Evolutionary conservation across 129 eudicot species (phyloP), one percentile per base, ranked within the genome.

Genomic region (Oenanthe sinensis): DNA sequence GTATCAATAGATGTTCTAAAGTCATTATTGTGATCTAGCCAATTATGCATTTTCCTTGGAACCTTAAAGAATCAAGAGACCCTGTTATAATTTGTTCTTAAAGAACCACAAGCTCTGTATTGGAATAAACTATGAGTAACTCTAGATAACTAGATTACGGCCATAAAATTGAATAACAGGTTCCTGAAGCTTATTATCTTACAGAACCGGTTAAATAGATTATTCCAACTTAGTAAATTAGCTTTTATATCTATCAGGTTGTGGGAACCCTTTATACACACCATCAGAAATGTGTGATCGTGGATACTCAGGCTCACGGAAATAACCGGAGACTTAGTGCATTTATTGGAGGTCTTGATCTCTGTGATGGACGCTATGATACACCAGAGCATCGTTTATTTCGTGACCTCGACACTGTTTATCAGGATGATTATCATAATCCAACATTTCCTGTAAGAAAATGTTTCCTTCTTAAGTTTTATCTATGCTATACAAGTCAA

Each of bases 251-350:
- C 68, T 43, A 63, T 71, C 85, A 91, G 97, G 92, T 91, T 79
- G 94, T 91, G 45, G 97, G 97, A 79, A 91, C 94, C 46, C 82
- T 89, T 74, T 91, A 89, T 79, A 87, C 93, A 47, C 93, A 87
- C 84, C 97, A 91, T 75, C 93, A 91, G 84, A 91, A 91, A 79
- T 91, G 96, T 83, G 91, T 91, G 76, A 81, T 88, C 72, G 93
- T 88, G 70, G 96, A 91, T 76, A 81, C 91, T 44, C 93, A 82
- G 83, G 93, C 87, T 43, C 78, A 62, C 40, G 91, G 93, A 48
- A 91, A 87, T 62, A 88, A 87, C 88, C 80, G 97, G 83, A 89
- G 87, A 78, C 76, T 91, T 68, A 49, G 86, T 58, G 90, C 97
- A 47, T 91, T 89, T 80, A 77, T 91, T 26, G 97, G 97, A 78